Evolutionary conservation across 306 rosid genomes (phyloP).

Genomic region (Mucuna pruriens): DNA sequence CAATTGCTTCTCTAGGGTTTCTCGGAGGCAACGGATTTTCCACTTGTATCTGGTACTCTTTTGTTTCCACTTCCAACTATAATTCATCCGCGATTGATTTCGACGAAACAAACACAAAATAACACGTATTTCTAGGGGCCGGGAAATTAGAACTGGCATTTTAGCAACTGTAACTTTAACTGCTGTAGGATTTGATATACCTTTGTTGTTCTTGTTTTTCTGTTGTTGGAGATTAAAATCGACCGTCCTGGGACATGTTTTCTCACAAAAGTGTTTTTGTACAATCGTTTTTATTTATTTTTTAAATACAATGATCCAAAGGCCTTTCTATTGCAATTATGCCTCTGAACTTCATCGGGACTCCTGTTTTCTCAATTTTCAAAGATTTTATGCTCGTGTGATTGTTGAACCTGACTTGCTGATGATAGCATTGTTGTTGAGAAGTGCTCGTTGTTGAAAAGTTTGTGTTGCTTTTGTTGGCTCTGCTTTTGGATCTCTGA

Average conservation of each 20-base stretch:
- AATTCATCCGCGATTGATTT: slow-evolving; percentile 32
- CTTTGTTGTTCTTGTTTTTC: background rate
- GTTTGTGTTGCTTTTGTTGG: background rate
- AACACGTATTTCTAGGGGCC: background rate
- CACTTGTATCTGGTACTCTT: background rate
- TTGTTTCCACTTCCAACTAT: slow-evolving; percentile 13
- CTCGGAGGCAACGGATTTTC: slow-evolving; percentile 52
- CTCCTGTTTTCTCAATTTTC: background rate
- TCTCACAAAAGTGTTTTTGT: background rate
- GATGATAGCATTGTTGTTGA: background rate
- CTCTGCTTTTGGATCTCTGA: slow-evolving; percentile 15
- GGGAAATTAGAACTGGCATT: slow-evolving; percentile 22
- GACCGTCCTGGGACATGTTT: slow-evolving; percentile 12
- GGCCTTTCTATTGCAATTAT: background rate
- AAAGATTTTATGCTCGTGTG: slow-evolving; percentile 2
- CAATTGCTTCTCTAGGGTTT: slow-evolving; percentile 61
- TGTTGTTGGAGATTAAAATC: background rate
- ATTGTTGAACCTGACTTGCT: background rate
- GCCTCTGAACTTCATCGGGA: background rate
- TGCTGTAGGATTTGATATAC: slow-evolving; percentile 17
- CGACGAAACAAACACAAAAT: slow-evolving; percentile 9
- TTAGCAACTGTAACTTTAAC: slow-evolving; percentile 16
- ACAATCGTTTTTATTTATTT: background rate
- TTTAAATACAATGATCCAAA: slow-evolving; percentile 11
- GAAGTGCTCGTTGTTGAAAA: background rate